Base-by-base conservation (phyloP, 331 rosid species). In the Dryas integrifolia region DNA sequence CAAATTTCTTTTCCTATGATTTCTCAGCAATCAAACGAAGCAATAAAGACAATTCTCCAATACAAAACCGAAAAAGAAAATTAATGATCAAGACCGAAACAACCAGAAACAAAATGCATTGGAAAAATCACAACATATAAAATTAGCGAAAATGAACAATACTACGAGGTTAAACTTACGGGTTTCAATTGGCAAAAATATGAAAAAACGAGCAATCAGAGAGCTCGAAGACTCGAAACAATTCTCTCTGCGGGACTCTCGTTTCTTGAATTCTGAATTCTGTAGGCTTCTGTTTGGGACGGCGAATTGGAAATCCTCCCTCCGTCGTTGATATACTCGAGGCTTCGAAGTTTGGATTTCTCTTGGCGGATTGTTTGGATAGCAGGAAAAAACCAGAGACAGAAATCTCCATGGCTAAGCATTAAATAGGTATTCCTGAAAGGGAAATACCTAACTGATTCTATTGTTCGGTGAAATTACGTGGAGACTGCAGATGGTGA, bases 381-480 rank as follows among this genome's bases (percentile, higher is more conserved):
- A 72, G 60, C 72, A 75, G 65, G 68, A 30, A 55, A 41, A 58
- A 70, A 38, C 58, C 69, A 65, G 76, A 59, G 50, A 43, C 58
- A 35, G 74, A 71, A 58, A 69, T 21, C 50, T 58, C 59, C 67
- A 77, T 18, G 52, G 72, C 40, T 44, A 80, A 72, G 84, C 76
- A 82, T 78, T 86, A 90, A 89, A 87, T 90, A 86, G 84, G 89
- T 87, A 85, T 44, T 66, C 82, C 86, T 70, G 62, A 58, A 14
- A 47, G 26, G 52, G 49, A 61, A 57, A 62, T 70, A 67, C 61
- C 63, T 4, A 26, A 52, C 30, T 35, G 3, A 70, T 76, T 84
- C 48, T 66, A 2, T 47, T 2, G 21, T 67, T 39, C 39, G 41
- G 11, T 65, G 16, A 76, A 80, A 67, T 83, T 86, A 79, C 84